Evolutionary conservation across 352 stramenopile genomes (phyloP).

Genomic region (Globisporangium spiculum): DNA sequence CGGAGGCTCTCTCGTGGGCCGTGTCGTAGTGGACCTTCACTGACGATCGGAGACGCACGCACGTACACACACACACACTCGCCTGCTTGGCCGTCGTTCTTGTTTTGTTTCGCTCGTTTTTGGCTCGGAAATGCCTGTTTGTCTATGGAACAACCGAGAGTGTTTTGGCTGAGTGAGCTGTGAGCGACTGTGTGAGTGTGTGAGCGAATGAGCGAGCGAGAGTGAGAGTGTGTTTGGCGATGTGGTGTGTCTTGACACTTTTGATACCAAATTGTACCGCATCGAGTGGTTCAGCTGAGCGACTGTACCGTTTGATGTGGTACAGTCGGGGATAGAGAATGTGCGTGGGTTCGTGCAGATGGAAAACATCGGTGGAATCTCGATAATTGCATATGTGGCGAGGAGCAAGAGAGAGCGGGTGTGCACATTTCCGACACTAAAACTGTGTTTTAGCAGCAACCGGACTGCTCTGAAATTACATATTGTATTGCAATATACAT

Average conservation of each 20-base stretch:
- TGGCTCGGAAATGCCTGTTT: slow-evolving; percentile 3
- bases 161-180: background rate
- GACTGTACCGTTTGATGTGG: background rate
- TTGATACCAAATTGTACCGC: slow-evolving; percentile 5
- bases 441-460: too few species aligned
- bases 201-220: background rate
- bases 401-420: too few species aligned
- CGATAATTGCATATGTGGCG: too few species aligned
- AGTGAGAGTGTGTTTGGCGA: background rate
- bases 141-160: background rate
- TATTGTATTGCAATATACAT: too few species aligned
- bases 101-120: background rate
- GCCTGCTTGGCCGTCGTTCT: background rate
- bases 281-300: background rate
- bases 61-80: background rate
- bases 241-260: too few species aligned
- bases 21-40: slow-evolving; percentile 2
- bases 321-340: background rate
- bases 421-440: too few species aligned
- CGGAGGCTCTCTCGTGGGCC: background rate
- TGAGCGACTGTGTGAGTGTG: background rate
- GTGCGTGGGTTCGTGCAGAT: background rate
- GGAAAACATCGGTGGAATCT: too few species aligned
- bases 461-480: too few species aligned
- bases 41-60: background rate